Percentiles rank a stretch among this genome's conserved stretches.
Conservation (phyloP, 2,329 filamentous ascomycete species). For the Periglandula ipomoeae region DNA sequence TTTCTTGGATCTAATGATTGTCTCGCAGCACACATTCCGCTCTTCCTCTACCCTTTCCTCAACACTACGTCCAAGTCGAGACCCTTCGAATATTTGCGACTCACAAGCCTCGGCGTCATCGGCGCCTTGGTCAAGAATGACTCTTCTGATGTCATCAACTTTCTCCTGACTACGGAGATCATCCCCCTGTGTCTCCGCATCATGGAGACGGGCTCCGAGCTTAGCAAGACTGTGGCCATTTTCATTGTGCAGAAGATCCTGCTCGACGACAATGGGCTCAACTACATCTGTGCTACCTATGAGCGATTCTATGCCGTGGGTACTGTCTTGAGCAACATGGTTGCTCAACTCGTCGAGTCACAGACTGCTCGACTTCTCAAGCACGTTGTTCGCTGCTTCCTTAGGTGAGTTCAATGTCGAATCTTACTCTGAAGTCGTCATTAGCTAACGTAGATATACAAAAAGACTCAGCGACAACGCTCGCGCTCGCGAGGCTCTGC, state of each 20-base stretch:
- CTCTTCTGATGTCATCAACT: constrained; percentile 97
- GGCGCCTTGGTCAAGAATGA: constrained; percentile 98
- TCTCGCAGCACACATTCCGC: constrained; percentile 76
- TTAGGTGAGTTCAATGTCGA: constrained; percentile 55
- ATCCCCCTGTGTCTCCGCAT: constrained; percentile 95
- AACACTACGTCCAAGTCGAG: constrained; percentile 98
- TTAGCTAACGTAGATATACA: constrained; percentile 10
- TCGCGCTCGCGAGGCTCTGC: constrained; percentile 83
- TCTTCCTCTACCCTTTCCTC: constrained; percentile 96
- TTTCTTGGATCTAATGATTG: too few species aligned
- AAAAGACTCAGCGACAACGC: constrained; percentile 87
- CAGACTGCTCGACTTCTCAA: constrained; percentile 93
- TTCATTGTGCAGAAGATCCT: constrained; percentile 99
- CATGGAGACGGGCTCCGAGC: constrained; percentile 97
- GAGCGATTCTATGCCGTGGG: constrained; percentile 97
- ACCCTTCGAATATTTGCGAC: constrained; percentile 91
- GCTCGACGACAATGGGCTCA: constrained; percentile 89
- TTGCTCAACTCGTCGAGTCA: constrained; percentile 92
- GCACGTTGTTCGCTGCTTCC: constrained; percentile 94
- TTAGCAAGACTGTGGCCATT: constrained; percentile 98
- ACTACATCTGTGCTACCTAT: constrained; percentile 98
- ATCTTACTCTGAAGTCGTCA: neutral
- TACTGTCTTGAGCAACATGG: constrained; percentile 97
- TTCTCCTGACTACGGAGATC: constrained; percentile 95
- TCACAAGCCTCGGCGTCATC: constrained; percentile 93